These are phyloP conservation scores for Aspergillus haitiensis DNA, from an alignment of 495 filamentous ascomycete genomes.

Conservation along the genomic window DNA sequence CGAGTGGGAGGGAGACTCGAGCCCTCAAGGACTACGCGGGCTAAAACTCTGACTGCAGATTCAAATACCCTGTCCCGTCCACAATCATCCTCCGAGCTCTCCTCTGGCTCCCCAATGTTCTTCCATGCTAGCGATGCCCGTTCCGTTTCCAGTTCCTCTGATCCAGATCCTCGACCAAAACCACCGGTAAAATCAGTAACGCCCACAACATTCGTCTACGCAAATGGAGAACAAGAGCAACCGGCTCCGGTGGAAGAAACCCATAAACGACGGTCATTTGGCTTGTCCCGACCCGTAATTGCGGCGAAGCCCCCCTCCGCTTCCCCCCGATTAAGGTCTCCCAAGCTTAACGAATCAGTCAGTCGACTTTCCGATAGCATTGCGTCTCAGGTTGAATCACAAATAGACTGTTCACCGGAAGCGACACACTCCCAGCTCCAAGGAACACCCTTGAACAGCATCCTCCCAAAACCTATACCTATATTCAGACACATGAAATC, in stretches of 20 bases:
- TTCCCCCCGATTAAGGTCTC: slow-evolving; percentile 45
- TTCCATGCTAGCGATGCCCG: slow-evolving; percentile 75
- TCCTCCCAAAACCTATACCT: slow-evolving; percentile 24
- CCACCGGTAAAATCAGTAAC: slow-evolving; percentile 33
- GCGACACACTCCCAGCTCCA: slow-evolving; percentile 22
- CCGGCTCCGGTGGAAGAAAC: slow-evolving; percentile 25
- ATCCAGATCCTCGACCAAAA: slow-evolving; percentile 31
- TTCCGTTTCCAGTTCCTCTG: slow-evolving; percentile 30
- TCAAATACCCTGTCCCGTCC: slow-evolving; percentile 31
- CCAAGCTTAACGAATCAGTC: slow-evolving; percentile 33
- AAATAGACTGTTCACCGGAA: slow-evolving; percentile 27
- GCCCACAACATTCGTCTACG: slow-evolving; percentile 58
- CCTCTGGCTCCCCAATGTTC: slow-evolving; percentile 58
- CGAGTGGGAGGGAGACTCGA: slow-evolving; percentile 36
- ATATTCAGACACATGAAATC: slow-evolving; percentile 38
- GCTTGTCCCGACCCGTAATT: slow-evolving; percentile 36
- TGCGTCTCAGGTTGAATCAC: slow-evolving; percentile 22
- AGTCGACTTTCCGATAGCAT: slow-evolving; percentile 32
- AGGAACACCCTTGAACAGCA: slow-evolving; percentile 25
- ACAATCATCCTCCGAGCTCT: slow-evolving; percentile 35
- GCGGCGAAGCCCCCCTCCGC: slow-evolving; percentile 34
- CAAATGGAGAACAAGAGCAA: slow-evolving; percentile 50
- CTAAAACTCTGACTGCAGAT: slow-evolving; percentile 41
- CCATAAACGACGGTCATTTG: slow-evolving; percentile 40
- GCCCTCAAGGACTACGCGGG: slow-evolving; percentile 33